A percentile compares a stretch with the other conserved stretches of the same genome.
These are phyloP conservation scores for Gamsiella multidivaricata DNA, from an alignment of 192 early-diverging fungal species.

Conservation along the genomic window DNA sequence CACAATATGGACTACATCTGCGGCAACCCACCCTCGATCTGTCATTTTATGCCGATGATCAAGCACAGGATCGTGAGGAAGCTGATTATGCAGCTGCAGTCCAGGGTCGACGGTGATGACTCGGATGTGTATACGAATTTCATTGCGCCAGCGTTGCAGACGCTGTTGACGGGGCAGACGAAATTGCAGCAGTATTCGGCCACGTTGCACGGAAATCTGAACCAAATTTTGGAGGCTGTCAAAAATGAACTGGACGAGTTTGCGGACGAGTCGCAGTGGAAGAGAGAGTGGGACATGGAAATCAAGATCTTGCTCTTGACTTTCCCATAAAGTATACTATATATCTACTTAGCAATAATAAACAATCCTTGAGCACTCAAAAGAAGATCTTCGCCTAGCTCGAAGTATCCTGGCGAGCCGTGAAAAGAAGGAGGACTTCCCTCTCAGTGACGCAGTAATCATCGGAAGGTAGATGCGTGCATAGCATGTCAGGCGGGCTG, in stretches of 20 bases:
- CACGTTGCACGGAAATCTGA: slow-evolving; percentile 38
- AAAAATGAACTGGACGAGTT: neutral
- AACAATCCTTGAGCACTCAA: too few species aligned
- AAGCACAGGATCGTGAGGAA: slow-evolving; percentile 37
- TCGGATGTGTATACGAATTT: slow-evolving; percentile 42
- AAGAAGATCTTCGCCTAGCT: too few species aligned
- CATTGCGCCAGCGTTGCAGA: slow-evolving; percentile 19
- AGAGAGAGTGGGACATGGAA: slow-evolving; percentile 36
- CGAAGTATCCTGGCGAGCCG: too few species aligned
- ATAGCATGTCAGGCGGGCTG: too few species aligned
- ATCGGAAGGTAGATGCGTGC: too few species aligned
- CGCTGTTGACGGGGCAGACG: neutral
- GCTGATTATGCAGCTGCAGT: slow-evolving; percentile 6
- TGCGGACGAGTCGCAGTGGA: slow-evolving; percentile 16
- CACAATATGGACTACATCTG: slow-evolving; percentile 69
- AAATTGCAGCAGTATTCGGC: neutral
- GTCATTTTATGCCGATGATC: slow-evolving; percentile 63
- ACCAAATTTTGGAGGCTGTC: slow-evolving; percentile 17
- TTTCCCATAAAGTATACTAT: slow-evolving; percentile 9
- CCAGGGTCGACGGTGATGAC: slow-evolving; percentile 12
- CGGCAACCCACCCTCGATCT: slow-evolving; percentile 72
- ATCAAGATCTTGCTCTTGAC: slow-evolving; percentile 36
- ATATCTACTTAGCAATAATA: slow-evolving; percentile 2
- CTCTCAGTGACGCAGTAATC: too few species aligned
- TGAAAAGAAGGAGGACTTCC: too few species aligned